Conservation (phyloP, 148 eudicot genomes). For the Arbutus unedo region DNA sequence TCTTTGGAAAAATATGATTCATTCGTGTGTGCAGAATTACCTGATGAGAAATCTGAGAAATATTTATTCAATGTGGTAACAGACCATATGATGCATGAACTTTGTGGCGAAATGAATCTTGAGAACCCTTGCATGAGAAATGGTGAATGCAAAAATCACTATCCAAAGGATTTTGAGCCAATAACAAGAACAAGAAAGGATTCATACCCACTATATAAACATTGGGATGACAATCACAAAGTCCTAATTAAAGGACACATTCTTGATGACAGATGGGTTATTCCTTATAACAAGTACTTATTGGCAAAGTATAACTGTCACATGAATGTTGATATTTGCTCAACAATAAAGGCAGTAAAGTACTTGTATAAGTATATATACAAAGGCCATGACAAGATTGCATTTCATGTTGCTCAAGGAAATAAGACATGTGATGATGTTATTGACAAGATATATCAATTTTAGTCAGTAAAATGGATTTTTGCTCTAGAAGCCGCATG, state of each 20-base stretch:
- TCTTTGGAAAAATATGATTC: too few species aligned
- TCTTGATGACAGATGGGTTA: conserved; percentile 24
- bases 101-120: conserved; percentile 20
- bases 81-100: conserved; percentile 41
- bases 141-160: conserved; percentile 15
- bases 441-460: background rate
- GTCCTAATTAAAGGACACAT: background rate
- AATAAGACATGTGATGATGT: background rate
- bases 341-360: conserved; percentile 15
- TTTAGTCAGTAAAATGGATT: background rate
- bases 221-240: background rate
- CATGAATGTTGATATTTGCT: conserved; percentile 28
- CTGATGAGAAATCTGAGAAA: background rate
- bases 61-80: background rate
- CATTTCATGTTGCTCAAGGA: background rate
- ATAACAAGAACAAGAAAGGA: conserved; percentile 1
- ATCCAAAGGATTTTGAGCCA: background rate
- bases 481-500: background rate
- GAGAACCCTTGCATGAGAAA: conserved; percentile 22
- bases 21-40: background rate
- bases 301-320: conserved; percentile 20
- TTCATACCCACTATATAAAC: conserved; percentile 27
- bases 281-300: conserved; percentile 27
- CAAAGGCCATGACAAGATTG: background rate
- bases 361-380: conserved; percentile 29